phyloP scores from a whole-genome alignment of 148 eudicot species.

The Linanthus parryae region DNA sequence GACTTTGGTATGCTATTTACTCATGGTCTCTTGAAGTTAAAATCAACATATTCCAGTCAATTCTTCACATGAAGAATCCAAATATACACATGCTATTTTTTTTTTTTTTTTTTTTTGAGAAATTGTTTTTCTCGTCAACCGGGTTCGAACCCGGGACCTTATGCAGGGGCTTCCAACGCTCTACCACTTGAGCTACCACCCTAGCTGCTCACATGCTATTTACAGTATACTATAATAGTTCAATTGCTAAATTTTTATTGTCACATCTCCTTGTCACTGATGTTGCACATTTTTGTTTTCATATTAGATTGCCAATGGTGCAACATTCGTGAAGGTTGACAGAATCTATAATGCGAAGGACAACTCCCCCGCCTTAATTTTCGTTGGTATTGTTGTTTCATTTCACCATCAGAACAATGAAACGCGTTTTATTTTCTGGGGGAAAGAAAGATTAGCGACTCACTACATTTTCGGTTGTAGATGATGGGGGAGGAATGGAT shows the following conservation, averaged over 20 bases:
- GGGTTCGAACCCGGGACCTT: no score
- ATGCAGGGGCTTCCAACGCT: no score
- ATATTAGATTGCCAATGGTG: slow-evolving; percentile 75
- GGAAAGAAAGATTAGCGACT: neutral
- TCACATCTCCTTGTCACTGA: no score
- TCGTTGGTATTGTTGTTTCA: slow-evolving; percentile 50
- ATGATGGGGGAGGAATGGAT: slow-evolving; percentile 99
- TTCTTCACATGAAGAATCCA: neutral
- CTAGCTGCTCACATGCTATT: no score
- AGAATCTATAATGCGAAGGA: slow-evolving; percentile 62
- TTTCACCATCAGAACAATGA: neutral
- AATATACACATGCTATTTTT: no score
- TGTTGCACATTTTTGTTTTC: no score
- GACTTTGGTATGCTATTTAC: no score
- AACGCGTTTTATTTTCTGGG: slow-evolving; percentile 5
- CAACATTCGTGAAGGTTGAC: slow-evolving; percentile 88
- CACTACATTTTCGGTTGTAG: slow-evolving; percentile 25
- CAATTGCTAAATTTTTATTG: neutral
- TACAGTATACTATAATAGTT: neutral
- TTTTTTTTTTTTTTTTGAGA: no score
- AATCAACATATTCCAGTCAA: no score
- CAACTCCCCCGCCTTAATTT: slow-evolving; percentile 82
- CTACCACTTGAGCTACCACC: no score
- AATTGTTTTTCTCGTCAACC: no score
- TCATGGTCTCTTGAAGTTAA: no score